Base-by-base conservation (phyloP, 108 stramenopile genomes). In the Nannochloropsis oceanica region DNA sequence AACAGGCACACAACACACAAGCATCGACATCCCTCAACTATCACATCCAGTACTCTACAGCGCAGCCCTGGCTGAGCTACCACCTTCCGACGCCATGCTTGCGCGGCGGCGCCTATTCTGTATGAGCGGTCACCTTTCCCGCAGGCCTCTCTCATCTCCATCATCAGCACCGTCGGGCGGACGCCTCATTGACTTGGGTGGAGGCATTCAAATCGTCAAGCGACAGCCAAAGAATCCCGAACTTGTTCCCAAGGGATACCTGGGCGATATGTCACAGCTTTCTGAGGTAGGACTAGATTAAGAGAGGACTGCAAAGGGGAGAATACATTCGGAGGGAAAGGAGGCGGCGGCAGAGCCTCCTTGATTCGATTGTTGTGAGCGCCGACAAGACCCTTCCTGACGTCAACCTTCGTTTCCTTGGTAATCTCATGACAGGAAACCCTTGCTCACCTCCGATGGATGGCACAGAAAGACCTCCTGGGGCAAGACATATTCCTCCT, bases 401-500 rank as follows among this genome's bases (percentile, higher is more conserved):
- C 34, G 34, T 34, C 34, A 1, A 5, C 34, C 34, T 34, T 34
- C 34, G 5, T 34, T 34, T 34, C 34, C n/a, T 50, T 73, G 73
- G 5, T n/a, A 73, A n/a, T 7, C 7, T n/a, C n/a, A n/a, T 25
- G 26, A 25, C 12, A 81, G 26, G 80, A 27, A 2, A 81, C 80
- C 26, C 80, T 81, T 7, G 26, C 13, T 26, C 80, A 81, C 26
- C 90, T 96, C 84, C 90, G 91, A 73, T 96, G 94, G 94, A 94
- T 96, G 94, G 83, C 93, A 85, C 92, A 93, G 82, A 96, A 96
- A 90, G 94, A 96, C 88, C 84, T 90, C 14, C 44, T 95, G 44
- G 79, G 85, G 25, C 95, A 96, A 85, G 94, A 96, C 85, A 90
- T 94, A 81, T 87, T 94, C 0, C 84, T 96, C 26, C 42, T 95